Conservation (phyloP, 805 yeast species). For the Candida succiphila region DNA sequence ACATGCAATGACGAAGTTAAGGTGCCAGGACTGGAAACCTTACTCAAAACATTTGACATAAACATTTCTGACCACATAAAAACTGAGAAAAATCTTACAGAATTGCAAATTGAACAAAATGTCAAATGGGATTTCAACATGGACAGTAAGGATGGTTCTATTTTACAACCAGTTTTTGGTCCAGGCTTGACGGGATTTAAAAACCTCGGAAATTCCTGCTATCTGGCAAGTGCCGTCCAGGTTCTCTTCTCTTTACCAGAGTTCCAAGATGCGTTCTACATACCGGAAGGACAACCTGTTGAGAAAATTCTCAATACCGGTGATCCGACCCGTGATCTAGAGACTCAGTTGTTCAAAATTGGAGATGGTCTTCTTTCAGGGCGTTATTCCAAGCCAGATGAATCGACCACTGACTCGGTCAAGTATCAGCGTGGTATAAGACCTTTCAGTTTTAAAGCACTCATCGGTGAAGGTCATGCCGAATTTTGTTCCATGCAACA, state of each 20-base stretch:
- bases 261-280: constrained; percentile 29
- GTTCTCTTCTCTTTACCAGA: constrained; percentile 40
- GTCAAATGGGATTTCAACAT: constrained; percentile 87
- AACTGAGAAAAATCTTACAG: constrained; percentile 83
- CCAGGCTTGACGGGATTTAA: constrained; percentile 73
- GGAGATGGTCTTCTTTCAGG: constrained; percentile 76
- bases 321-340: constrained; percentile 55
- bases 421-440: constrained; percentile 67
- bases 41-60: constrained; percentile 55
- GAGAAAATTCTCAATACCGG: constrained; percentile 21
- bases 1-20: constrained; percentile 80
- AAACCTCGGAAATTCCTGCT: constrained; percentile 91
- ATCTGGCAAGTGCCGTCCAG: constrained; percentile 75
- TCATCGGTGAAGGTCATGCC: constrained; percentile 67
- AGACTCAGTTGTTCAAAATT: constrained; percentile 69
- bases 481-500: constrained; percentile 85
- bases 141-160: constrained; percentile 61
- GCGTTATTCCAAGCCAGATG: constrained; percentile 55
- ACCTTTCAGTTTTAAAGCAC: constrained; percentile 65
- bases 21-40: constrained; percentile 46
- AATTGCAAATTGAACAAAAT: constrained; percentile 88
- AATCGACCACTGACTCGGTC: constrained; percentile 25
- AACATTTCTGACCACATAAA: constrained; percentile 46
- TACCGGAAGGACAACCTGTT: constrained; percentile 23
- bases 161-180: constrained; percentile 60